These are phyloP conservation scores for Botryosphaeria agaves DNA, from an alignment of 2,329 filamentous ascomycete genomes.

Conservation along the genomic window DNA sequence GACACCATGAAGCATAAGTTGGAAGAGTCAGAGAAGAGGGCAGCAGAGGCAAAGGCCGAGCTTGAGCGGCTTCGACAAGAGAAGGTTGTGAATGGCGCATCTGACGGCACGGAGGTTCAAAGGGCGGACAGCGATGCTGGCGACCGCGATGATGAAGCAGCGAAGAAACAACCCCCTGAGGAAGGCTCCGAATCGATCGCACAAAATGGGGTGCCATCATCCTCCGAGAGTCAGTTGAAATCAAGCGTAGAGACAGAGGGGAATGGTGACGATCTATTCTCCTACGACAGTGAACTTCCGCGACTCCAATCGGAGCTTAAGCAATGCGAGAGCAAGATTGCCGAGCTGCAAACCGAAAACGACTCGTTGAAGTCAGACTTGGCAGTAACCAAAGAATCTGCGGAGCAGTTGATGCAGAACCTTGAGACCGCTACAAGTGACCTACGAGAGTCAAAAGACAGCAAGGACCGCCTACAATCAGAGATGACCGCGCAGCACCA, in stretches of 20 bases:
- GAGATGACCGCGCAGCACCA: constrained; percentile 15
- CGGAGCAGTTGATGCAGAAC: constrained; percentile 30
- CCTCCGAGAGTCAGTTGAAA: constrained; percentile 1
- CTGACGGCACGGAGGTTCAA: constrained; percentile 14
- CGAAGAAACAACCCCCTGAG: no score
- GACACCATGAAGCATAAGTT: constrained; percentile 64
- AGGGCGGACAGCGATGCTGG: constrained; percentile 6
- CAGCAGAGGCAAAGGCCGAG: constrained; percentile 46
- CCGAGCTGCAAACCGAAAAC: constrained; percentile 52
- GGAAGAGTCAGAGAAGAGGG: constrained; percentile 47
- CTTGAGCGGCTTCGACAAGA: constrained; percentile 33
- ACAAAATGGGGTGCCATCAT: no score
- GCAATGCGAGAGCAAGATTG: constrained; percentile 52
- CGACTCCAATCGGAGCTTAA: constrained; percentile 60
- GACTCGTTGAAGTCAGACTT: constrained; percentile 52
- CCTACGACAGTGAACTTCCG: constrained; percentile 74
- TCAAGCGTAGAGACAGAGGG: constrained; percentile 7
- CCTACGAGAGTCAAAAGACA: constrained; percentile 36
- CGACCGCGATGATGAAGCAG: no score
- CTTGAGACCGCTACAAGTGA: constrained; percentile 52
- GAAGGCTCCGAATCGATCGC: constrained; percentile 6
- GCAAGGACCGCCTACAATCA: constrained; percentile 24
- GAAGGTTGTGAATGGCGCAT: constrained; percentile 2
- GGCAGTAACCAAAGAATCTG: constrained; percentile 50
- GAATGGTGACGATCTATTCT: constrained; percentile 64